These are phyloP conservation scores for Trichoderma koningii DNA, from an alignment of 2,329 filamentous ascomycete genomes.

Conservation along the genomic window DNA sequence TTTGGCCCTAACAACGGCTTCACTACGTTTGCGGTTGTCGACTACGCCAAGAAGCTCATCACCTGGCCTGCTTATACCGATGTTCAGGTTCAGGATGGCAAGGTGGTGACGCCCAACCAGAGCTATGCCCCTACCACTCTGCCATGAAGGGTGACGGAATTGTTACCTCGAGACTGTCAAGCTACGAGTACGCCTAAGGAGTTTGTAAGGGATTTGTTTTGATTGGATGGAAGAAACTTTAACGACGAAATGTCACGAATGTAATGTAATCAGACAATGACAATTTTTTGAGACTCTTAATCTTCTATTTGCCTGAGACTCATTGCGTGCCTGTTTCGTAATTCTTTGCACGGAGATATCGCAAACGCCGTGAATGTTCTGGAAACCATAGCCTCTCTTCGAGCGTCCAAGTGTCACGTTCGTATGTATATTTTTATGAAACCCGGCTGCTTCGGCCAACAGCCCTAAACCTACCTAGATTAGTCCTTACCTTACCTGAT, in stretches of 20 bases:
- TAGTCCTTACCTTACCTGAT: too few species aligned
- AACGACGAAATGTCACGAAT: neutral
- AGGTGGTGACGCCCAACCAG: constrained; percentile 53
- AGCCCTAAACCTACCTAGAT: too few species aligned
- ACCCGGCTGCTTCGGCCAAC: too few species aligned
- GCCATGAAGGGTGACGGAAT: constrained; percentile 1
- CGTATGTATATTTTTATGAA: too few species aligned
- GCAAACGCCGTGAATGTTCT: too few species aligned
- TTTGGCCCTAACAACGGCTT: constrained; percentile 56
- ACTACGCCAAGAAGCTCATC: constrained; percentile 48
- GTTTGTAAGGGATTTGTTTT: too few species aligned
- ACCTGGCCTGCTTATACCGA: constrained; percentile 58
- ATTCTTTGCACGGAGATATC: too few species aligned
- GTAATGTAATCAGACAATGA: constrained; percentile 1
- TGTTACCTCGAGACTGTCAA: neutral
- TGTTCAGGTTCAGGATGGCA: constrained; percentile 48
- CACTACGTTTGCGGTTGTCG: constrained; percentile 55
- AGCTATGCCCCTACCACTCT: constrained; percentile 43
- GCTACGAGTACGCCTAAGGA: neutral
- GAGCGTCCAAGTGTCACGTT: too few species aligned
- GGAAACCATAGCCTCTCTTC: too few species aligned
- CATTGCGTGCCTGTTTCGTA: too few species aligned
- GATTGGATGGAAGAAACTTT: neutral
- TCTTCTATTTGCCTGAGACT: too few species aligned
- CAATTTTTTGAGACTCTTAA: neutral